phyloP scores from a whole-genome alignment of 129 eudicot species.

The Helianthus annuus region HanXRQr2.0-SUNRISE NC_035437.2:126427330-126427829 shows the following conservation, averaged over 20 bases:
- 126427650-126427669: not conserved
- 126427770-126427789: not conserved
- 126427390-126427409: not conserved
- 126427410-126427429: not conserved
- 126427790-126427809: not conserved
- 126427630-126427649: not conserved
- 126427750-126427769: not conserved
- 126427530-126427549: not conserved
- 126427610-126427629: not conserved
- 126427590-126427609: not conserved
- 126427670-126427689: not conserved
- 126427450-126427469: not conserved
- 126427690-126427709: not conserved
- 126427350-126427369: not conserved
- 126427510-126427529: not conserved
- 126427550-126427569: not conserved
- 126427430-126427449: constrained; percentile 8
- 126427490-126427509: constrained; percentile 3
- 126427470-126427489: not conserved
- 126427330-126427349: not conserved
- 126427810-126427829: not conserved
- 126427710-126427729: not conserved
- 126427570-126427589: not conserved
- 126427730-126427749: not conserved
- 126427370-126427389: not conserved